Percentiles rank a stretch among this genome's conserved stretches.
Conservation (phyloP, 2,329 filamentous ascomycete genomes). For the Penicillium sp. region DNA sequence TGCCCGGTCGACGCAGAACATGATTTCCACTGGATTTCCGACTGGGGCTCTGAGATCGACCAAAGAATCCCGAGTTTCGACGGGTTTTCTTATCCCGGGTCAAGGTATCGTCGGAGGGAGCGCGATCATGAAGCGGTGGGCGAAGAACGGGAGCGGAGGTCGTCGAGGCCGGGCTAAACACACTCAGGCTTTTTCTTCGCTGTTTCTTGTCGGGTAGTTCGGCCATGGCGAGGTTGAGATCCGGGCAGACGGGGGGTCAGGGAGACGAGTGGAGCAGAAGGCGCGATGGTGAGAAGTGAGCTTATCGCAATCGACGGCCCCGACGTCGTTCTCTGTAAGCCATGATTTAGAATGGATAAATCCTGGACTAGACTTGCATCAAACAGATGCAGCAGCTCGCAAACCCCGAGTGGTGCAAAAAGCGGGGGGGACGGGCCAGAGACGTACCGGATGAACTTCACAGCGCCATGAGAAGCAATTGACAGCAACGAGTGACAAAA, state of each 20-base stretch:
- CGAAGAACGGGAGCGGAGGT: slow-evolving; percentile 19
- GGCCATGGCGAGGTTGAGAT: slow-evolving; percentile 25
- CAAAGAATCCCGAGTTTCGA: slow-evolving; percentile 39
- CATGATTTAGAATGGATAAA: not conserved
- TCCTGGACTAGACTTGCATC: too few relatives aligned
- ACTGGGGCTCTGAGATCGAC: slow-evolving; percentile 24
- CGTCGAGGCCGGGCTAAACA: slow-evolving; percentile 29
- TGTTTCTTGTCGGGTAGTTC: slow-evolving; percentile 30
- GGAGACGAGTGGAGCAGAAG: slow-evolving; percentile 1
- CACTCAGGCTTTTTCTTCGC: slow-evolving; percentile 34
- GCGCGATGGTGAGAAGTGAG: slow-evolving; percentile 13
- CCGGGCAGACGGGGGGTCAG: slow-evolving; percentile 1
- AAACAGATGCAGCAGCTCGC: not conserved
- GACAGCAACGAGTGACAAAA: not conserved
- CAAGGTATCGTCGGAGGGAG: slow-evolving; percentile 35
- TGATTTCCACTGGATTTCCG: slow-evolving; percentile 25
- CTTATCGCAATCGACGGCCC: slow-evolving; percentile 30
- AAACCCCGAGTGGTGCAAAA: slow-evolving; percentile 7
- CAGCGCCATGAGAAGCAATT: slow-evolving; percentile 32
- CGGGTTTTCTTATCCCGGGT: slow-evolving; percentile 32
- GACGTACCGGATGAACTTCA: slow-evolving; percentile 28
- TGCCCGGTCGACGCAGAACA: slow-evolving; percentile 26
- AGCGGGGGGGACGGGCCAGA: slow-evolving; percentile 11
- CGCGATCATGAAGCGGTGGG: slow-evolving; percentile 29
- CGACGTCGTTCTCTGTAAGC: slow-evolving; percentile 22